Evolutionary conservation across 2,329 filamentous ascomycete genomes (phyloP), one percentile per base, ranked within the genome.

Genomic region (Capronia epimyces): DNA sequence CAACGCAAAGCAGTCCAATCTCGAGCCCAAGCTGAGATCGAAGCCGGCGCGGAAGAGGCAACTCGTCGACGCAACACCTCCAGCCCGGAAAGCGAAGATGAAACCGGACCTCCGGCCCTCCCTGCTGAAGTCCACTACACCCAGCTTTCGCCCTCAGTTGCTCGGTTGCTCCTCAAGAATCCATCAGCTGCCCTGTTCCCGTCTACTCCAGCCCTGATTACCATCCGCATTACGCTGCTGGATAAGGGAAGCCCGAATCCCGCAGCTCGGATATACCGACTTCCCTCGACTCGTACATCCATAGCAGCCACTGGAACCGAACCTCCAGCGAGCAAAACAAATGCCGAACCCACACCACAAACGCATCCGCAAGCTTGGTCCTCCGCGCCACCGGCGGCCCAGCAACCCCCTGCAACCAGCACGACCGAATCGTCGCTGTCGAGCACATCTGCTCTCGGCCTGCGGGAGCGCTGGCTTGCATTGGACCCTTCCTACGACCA

Each of bases 181-280:
- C 43, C 62, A 50, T 10, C 53, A 54, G 15, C 36, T 50, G n/a
- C 43, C 43, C 49, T 36, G 50, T 43, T 60, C 5, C 53, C 65
- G 31, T 37, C 57, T 16, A 59, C 55, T 51, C 62, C 65, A 21
- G 64, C 67, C 2, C 64, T 82, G 2, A 70, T 84, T 46, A 84
- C 81, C 0, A 77, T 90, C 40, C 79, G 78, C 43, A 73, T 97
- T 47, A 81, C 74, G 0, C 75, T 93, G 40, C 65, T 86, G 7
- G 74, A 77, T 32, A 82, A 88, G 49, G 91, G 93, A 21, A 79
- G 84, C 1, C 86, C 84, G 2, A 75, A 71, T 0, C 71, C 81
- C 2, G 87, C 85, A 65, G 88, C 91, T 3, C 81, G 93, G 29
- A 83, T 97, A 58, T 98, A 97, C 69, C 83, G 87, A 12, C 80